Conservation (phyloP, 768 basidiomycete genomes). For the Mycena alexandri region DNA sequence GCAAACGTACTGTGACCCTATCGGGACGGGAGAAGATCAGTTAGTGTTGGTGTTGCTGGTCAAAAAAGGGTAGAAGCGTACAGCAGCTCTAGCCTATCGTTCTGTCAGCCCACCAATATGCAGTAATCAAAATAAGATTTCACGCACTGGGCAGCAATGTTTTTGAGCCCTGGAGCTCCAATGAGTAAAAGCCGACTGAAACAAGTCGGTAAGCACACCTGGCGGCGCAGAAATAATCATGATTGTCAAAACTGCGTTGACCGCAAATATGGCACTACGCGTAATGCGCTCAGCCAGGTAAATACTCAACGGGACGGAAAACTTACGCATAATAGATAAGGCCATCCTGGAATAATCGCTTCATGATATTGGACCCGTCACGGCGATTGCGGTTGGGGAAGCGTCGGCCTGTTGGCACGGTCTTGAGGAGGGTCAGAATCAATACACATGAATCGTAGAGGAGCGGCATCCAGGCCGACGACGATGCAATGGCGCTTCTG, state of each 20-base stretch:
- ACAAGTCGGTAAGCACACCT: background rate
- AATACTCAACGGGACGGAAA: background rate
- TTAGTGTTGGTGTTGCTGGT: background rate
- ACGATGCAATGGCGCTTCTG: slow-evolving; percentile 55
- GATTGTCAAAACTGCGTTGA: slow-evolving; percentile 57
- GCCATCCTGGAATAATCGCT: slow-evolving; percentile 59
- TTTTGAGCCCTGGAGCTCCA: slow-evolving; percentile 50
- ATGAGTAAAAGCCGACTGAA: background rate
- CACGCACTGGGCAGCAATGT: slow-evolving; percentile 61
- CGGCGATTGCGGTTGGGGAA: background rate
- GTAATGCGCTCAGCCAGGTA: background rate
- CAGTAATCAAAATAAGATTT: background rate
- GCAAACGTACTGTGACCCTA: no score
- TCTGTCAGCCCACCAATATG: background rate
- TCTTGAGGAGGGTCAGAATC: slow-evolving; percentile 53
- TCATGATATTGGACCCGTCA: slow-evolving; percentile 54
- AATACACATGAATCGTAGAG: slow-evolving; percentile 61
- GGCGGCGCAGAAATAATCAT: slow-evolving; percentile 61
- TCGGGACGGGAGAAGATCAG: background rate
- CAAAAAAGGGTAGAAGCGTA: slow-evolving; percentile 39
- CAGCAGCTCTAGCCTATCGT: slow-evolving; percentile 54
- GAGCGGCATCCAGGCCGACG: slow-evolving; percentile 65
- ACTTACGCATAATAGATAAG: slow-evolving; percentile 59
- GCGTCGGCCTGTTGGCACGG: slow-evolving; percentile 43
- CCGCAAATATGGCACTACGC: slow-evolving; percentile 58